A percentile compares a stretch with the other conserved stretches of the same genome.
phyloP scores from a whole-genome alignment of 225 moss, liverwort and hornwort species.

The Pseudoscleropodium purum region DNA sequence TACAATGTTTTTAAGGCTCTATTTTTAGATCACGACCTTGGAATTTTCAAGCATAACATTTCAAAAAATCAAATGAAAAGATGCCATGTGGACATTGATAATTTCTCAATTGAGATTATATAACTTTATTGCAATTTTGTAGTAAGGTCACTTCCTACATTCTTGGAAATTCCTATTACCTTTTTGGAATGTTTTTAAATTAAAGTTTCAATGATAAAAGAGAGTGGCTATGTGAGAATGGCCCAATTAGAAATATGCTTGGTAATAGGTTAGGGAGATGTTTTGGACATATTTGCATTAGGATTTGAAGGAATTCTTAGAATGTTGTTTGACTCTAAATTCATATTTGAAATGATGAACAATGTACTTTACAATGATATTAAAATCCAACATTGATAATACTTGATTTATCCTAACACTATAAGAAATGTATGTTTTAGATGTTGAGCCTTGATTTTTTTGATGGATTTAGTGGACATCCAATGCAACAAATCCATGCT shows the following conservation, averaged over 20 bases:
- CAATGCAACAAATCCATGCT: no score
- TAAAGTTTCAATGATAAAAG: background rate
- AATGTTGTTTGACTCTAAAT: accelerated
- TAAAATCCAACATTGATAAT: background rate
- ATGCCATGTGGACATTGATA: background rate
- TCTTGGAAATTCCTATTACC: no score
- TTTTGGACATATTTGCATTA: background rate
- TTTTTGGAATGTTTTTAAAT: no score
- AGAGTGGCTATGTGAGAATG: no score
- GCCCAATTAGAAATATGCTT: background rate
- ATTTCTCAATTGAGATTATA: background rate
- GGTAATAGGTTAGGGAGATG: background rate
- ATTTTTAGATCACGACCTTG: background rate
- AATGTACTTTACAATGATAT: background rate
- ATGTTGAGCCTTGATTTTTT: no score
- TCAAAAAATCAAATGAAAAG: background rate
- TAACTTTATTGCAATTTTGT: background rate
- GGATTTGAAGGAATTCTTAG: background rate
- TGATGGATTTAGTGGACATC: no score
- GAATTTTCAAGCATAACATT: background rate
- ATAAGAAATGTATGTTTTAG: no score
- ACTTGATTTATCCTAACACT: background rate
- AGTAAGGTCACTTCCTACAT: no score
- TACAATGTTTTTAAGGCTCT: background rate
- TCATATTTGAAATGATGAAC: background rate